These are phyloP conservation scores for Petunia axillaris DNA, from an alignment of 257 asterid genomes.

Conservation along the genomic window DNA sequence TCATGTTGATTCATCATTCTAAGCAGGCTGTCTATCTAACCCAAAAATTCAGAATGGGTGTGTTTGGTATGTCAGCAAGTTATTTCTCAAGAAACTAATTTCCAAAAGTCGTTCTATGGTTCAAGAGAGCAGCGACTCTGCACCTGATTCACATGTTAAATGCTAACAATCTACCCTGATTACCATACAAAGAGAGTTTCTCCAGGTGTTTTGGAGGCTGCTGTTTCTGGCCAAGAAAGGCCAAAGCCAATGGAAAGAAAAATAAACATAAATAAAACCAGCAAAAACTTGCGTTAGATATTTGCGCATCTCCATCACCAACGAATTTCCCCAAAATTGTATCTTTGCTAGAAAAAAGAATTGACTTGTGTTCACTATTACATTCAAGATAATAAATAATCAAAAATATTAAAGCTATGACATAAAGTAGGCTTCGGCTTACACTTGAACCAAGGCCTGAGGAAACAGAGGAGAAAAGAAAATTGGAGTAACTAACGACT, in stretches of 20 bases:
- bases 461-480: not conserved
- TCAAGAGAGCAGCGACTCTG: not conserved
- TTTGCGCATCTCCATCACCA: constrained; percentile 13
- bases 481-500: not conserved
- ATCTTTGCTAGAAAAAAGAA: not conserved
- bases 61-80: no score
- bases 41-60: no score
- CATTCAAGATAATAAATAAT: constrained; percentile 23
- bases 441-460: constrained; percentile 16
- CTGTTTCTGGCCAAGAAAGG: not conserved
- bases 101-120: not conserved
- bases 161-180: no score
- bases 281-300: not conserved
- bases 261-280: not conserved
- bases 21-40: no score
- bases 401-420: constrained; percentile 16
- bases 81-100: no score
- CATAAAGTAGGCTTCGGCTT: constrained; percentile 2
- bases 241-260: not conserved
- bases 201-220: no score
- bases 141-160: not conserved
- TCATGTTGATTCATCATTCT: not conserved
- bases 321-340: constrained; percentile 14
- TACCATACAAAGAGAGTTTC: no score
- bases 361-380: constrained; percentile 3